Percentiles rank a stretch among this genome's conserved stretches.
phyloP scores from a whole-genome alignment of 2,329 filamentous ascomycete species.

The Arthrocladium fulminans region DNA sequence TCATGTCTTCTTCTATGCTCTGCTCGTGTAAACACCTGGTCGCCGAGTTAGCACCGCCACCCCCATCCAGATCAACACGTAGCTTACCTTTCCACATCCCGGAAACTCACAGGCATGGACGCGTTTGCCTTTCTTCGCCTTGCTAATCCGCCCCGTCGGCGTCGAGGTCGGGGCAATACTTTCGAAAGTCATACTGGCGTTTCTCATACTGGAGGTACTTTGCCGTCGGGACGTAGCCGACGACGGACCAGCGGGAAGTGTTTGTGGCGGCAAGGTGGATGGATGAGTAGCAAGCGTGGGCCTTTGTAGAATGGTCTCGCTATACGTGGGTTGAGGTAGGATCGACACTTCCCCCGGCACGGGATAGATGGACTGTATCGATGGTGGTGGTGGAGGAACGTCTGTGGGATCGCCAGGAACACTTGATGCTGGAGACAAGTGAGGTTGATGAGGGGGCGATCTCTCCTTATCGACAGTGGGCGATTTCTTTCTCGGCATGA shows the following conservation, averaged over 20 bases:
- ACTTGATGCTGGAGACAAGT: conserved; percentile 11
- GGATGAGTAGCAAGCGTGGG: conserved; percentile 13
- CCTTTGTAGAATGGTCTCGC: conserved; percentile 8
- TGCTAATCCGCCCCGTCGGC: conserved; percentile 43
- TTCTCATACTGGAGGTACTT: conserved; percentile 24
- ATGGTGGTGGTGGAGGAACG: conserved; percentile 5
- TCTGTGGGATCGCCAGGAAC: conserved; percentile 10
- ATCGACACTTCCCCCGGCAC: conserved; percentile 12
- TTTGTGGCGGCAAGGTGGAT: conserved; percentile 17
- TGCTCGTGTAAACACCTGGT: conserved; percentile 42
- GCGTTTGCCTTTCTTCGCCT: conserved; percentile 45
- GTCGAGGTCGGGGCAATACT: conserved; percentile 35
- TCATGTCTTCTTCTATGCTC: conserved; percentile 43
- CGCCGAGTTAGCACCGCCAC: conserved; percentile 11
- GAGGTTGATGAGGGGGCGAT: conserved; percentile 18
- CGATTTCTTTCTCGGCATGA: conserved; percentile 17
- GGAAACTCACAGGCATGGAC: conserved; percentile 41
- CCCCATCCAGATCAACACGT: neutral
- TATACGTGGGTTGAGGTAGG: conserved; percentile 10
- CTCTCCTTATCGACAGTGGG: conserved; percentile 22
- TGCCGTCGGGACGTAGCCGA: conserved; percentile 18
- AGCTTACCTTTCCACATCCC: conserved; percentile 40
- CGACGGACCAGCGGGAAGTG: conserved; percentile 11
- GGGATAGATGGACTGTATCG: conserved; percentile 14
- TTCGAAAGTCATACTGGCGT: conserved; percentile 22